These are phyloP conservation scores for Starmerella riodocensis DNA, from an alignment of 805 yeast genomes.

Conservation along the genomic window DNA sequence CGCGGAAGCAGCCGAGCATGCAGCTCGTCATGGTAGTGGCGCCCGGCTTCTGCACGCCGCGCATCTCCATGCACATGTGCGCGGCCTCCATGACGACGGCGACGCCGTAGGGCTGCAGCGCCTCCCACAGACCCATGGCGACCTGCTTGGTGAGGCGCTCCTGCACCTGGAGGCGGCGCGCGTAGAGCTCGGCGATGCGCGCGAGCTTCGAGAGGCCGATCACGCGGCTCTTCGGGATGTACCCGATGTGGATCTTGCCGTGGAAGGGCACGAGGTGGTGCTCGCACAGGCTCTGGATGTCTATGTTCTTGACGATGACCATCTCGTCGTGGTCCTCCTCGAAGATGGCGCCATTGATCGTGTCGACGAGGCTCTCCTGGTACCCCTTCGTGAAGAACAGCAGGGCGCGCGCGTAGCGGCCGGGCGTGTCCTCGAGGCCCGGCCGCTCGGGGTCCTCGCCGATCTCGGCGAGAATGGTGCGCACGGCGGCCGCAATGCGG, in stretches of 20 bases:
- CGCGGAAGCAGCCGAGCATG: constrained; percentile 92
- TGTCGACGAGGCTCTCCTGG: constrained; percentile 84
- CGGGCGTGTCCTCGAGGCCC: constrained; percentile 88
- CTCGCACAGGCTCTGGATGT: constrained; percentile 83
- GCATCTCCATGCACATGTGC: constrained; percentile 98
- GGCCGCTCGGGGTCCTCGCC: constrained; percentile 87
- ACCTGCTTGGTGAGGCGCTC: constrained; percentile 94
- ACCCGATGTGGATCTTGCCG: constrained; percentile 96
- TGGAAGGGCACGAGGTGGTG: constrained; percentile 96
- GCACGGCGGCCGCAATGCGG: constrained; percentile 77
- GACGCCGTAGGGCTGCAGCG: constrained; percentile 87
- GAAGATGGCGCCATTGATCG: constrained; percentile 86
- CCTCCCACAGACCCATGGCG: constrained; percentile 87
- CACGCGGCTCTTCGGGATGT: constrained; percentile 87
- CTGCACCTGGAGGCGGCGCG: constrained; percentile 94
- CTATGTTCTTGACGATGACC: constrained; percentile 95
- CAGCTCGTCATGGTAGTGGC: constrained; percentile 89
- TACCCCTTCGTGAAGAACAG: constrained; percentile 91
- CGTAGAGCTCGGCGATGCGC: constrained; percentile 90
- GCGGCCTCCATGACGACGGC: constrained; percentile 97
- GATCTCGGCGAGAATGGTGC: constrained; percentile 53
- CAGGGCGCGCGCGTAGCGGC: constrained; percentile 93
- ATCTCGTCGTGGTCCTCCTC: constrained; percentile 98
- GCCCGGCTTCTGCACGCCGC: constrained; percentile 94
- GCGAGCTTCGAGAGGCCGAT: constrained; percentile 89